These are phyloP conservation scores for Irineochytrium annulatum DNA, from an alignment of 192 early-diverging fungal species.

Conservation along the genomic window DNA sequence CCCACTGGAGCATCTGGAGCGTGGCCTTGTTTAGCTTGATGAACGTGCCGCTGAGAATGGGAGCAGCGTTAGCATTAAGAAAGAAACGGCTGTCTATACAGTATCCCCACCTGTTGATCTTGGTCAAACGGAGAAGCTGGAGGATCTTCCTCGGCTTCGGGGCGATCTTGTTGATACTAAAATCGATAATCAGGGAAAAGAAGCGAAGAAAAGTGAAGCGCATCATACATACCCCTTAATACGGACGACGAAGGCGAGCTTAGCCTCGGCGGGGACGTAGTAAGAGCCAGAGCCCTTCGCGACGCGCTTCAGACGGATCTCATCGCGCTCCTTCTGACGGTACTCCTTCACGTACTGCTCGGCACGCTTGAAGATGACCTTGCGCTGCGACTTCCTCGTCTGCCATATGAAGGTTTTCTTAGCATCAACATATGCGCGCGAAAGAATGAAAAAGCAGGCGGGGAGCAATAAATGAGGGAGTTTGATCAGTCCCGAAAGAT, in stretches of 20 bases:
- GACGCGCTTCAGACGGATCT: slow-evolving; percentile 89
- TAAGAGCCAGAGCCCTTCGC: slow-evolving; percentile 87
- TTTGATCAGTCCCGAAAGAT: slow-evolving; percentile 66
- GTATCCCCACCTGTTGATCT: too few relatives aligned
- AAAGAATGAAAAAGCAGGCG: slow-evolving; percentile 9
- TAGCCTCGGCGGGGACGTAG: slow-evolving; percentile 93
- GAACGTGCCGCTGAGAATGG: slow-evolving; percentile 95
- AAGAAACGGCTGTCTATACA: too few relatives aligned
- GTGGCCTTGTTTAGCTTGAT: slow-evolving; percentile 94
- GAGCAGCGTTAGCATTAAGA: too few relatives aligned
- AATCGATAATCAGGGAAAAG: not conserved
- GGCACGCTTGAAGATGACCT: slow-evolving; percentile 98
- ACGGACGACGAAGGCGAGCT: slow-evolving; percentile 97
- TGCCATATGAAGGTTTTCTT: slow-evolving; percentile 32
- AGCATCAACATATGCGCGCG: too few relatives aligned
- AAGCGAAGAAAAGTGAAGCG: slow-evolving; percentile 1
- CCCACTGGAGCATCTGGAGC: slow-evolving; percentile 94
- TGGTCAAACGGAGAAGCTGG: slow-evolving; percentile 95
- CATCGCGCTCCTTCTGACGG: slow-evolving; percentile 79
- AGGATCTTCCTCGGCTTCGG: slow-evolving; percentile 99
- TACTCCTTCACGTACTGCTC: slow-evolving; percentile 99
- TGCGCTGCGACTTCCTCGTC: slow-evolving; percentile 68
- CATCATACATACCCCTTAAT: slow-evolving; percentile 72
- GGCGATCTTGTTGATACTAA: slow-evolving; percentile 96
- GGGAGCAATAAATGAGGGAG: not conserved